Conservation (phyloP, 2,329 filamentous ascomycete species). For the Pestalotiopsis sp. region DNA sequence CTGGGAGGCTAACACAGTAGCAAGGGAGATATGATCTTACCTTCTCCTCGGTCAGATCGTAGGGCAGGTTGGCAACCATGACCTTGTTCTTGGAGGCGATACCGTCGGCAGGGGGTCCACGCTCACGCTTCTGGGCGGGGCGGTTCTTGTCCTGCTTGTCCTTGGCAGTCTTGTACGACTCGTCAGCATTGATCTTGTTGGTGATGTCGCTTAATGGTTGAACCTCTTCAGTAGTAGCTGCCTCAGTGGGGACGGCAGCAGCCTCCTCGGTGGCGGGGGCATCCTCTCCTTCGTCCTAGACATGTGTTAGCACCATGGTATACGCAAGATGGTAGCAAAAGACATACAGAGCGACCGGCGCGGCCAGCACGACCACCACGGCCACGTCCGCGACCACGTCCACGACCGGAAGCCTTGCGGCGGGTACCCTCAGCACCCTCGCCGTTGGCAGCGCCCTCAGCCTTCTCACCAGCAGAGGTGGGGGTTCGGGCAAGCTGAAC, state of each 20-base stretch:
- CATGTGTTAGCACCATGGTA: conserved; percentile 20
- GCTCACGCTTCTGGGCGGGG: conserved; percentile 70
- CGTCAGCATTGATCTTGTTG: conserved; percentile 47
- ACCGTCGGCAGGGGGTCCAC: conserved; percentile 94
- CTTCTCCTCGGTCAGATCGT: conserved; percentile 97
- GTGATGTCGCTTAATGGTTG: conserved; percentile 59
- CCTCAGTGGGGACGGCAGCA: conserved; percentile 38
- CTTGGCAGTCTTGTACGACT: conserved; percentile 27
- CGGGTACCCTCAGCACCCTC: conserved; percentile 73
- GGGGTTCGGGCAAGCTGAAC: conserved; percentile 98
- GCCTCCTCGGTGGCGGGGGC: conserved; percentile 47
- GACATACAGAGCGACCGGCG: conserved; percentile 57
- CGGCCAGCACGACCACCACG: conserved; percentile 70
- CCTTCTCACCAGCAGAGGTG: conserved; percentile 79
- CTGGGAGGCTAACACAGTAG: background rate
- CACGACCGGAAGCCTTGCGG: conserved; percentile 65
- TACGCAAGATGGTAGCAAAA: background rate
- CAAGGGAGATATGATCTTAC: conserved; percentile 50
- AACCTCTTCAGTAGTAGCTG: conserved; percentile 58
- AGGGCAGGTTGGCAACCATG: conserved; percentile 99
- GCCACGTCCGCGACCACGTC: conserved; percentile 68
- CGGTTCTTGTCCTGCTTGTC: conserved; percentile 44
- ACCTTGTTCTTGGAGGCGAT: conserved; percentile 99
- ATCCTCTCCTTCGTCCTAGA: conserved; percentile 49
- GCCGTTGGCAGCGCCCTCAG: conserved; percentile 70